Conservation (phyloP, 2,329 filamentous ascomycete genomes). For the Monosporascus ibericus region DNA sequence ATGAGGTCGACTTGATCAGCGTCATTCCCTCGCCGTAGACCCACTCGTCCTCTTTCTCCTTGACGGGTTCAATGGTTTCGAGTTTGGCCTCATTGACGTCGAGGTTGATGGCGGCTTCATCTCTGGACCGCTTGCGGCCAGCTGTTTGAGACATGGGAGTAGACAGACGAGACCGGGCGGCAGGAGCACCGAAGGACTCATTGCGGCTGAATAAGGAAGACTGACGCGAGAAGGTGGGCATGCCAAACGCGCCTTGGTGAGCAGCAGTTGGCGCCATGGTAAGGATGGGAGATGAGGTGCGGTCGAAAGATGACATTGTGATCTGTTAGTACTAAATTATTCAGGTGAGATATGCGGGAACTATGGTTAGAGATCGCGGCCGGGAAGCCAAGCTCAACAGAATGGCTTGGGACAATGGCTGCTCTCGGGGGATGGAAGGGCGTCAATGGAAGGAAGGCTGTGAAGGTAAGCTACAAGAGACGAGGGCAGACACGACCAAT, state of each 20-base stretch:
- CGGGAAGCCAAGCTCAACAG: background rate
- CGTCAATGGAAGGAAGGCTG: slow-evolving; percentile 5
- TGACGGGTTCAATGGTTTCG: slow-evolving; percentile 31
- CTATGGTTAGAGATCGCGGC: slow-evolving; percentile 17
- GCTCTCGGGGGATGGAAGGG: background rate
- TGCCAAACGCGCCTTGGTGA: slow-evolving; percentile 35
- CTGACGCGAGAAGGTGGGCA: slow-evolving; percentile 33
- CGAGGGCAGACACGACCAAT: slow-evolving; percentile 11
- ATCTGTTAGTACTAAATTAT: slow-evolving; percentile 23
- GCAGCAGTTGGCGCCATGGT: slow-evolving; percentile 38
- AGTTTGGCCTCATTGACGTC: slow-evolving; percentile 40
- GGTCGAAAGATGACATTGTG: slow-evolving; percentile 31
- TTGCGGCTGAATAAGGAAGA: slow-evolving; percentile 23
- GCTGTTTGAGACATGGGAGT: slow-evolving; percentile 32
- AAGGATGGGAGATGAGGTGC: slow-evolving; percentile 30
- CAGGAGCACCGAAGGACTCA: slow-evolving; percentile 28
- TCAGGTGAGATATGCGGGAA: slow-evolving; percentile 23
- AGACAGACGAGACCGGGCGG: slow-evolving; percentile 25
- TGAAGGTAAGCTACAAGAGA: slow-evolving; percentile 3
- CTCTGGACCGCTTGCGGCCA: slow-evolving; percentile 70
- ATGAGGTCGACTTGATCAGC: slow-evolving; percentile 57
- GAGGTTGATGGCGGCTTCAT: slow-evolving; percentile 65
- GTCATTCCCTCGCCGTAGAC: slow-evolving; percentile 68
- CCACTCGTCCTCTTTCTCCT: slow-evolving; percentile 58
- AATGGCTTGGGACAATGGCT: background rate